Evolutionary conservation across 257 asterid genomes (phyloP).

Genomic region (Solanum clarkiae): DNA sequence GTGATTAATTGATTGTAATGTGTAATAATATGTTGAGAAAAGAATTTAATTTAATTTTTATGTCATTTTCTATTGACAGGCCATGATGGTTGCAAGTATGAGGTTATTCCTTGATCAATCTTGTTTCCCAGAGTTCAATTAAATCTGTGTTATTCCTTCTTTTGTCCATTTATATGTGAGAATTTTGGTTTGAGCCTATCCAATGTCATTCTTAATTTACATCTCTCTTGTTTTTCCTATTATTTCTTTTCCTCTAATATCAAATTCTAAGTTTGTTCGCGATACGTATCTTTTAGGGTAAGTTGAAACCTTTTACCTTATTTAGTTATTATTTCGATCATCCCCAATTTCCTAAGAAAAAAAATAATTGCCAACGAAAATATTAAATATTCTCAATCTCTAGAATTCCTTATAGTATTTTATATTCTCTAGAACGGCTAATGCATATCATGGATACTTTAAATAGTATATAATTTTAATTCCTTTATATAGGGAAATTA

Average conservation of each 20-base stretch:
- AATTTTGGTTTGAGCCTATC: neutral
- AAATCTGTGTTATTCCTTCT: neutral
- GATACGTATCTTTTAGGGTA: neutral
- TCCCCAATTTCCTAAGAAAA: neutral
- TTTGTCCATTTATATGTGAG: neutral
- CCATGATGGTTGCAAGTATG: slow-evolving; percentile 60
- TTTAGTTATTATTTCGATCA: neutral
- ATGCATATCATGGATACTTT: neutral
- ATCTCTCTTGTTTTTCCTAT: neutral
- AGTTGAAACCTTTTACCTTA: neutral
- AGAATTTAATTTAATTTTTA: neutral
- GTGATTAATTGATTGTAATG: neutral
- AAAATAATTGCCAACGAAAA: neutral
- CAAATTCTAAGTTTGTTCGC: neutral
- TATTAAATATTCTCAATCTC: neutral
- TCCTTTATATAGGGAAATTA: neutral
- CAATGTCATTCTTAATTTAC: neutral
- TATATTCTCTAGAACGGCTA: neutral
- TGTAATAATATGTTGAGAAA: neutral
- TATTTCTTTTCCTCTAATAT: neutral
- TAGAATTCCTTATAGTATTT: neutral
- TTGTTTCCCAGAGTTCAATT: neutral
- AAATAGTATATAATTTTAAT: neutral
- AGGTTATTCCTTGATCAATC: slow-evolving; percentile 25
- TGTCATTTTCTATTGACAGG: slow-evolving; percentile 32